Base-by-base conservation (phyloP, 176 grass and related monocot species). In the Oryza meyeriana region DNA sequence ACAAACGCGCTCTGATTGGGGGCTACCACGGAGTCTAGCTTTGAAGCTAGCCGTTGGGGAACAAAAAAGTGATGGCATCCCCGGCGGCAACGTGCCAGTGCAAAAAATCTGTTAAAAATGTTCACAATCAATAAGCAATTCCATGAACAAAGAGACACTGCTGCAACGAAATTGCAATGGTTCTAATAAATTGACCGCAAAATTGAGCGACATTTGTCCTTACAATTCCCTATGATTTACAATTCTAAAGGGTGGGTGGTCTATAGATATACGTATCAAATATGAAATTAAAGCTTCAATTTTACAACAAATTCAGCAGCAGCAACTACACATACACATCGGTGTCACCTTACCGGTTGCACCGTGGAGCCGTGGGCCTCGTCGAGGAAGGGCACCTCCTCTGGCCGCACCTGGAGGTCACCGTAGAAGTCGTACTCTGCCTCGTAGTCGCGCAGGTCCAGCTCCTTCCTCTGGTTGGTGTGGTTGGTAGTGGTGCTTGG, bases 401-500 rank as follows among this genome's bases (percentile, higher is more conserved):
- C 66, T 28, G 94, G 94, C 26, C 84, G 82, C 34, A 52, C 67
- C 47, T 89, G 48, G 42, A 94, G 86, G 84, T 97, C 85, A 14
- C 61, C 12, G 86, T 97, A 97, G 81, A 94, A 91, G 25, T 88
- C 86, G 84, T 94, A 94, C 89, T 97, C 94, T 25, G 91, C 94
- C 76, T 85, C 68, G 81, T 97, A 94, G 81, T 97, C 91, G 78
- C 92, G 94, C 85, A 97, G 81, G 59, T 77, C 72, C 16, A 97
- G 85, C 89, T 97, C 91, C 47, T 76, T 76, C 26, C 80, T 89
- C 76, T 92, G 94, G 75, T 90, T 86, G 0, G 89, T 90, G 85
- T n/a, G n/a, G n/a, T n/a, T 94, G 92, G 69, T 94, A 92, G 58
- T 97, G 94, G 85, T 97, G 94, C 83, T 90, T 88, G 22, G 81